Evolutionary conservation across 495 filamentous ascomycete genomes (phyloP).

Genomic region (Xylaria flabelliformis): DNA sequence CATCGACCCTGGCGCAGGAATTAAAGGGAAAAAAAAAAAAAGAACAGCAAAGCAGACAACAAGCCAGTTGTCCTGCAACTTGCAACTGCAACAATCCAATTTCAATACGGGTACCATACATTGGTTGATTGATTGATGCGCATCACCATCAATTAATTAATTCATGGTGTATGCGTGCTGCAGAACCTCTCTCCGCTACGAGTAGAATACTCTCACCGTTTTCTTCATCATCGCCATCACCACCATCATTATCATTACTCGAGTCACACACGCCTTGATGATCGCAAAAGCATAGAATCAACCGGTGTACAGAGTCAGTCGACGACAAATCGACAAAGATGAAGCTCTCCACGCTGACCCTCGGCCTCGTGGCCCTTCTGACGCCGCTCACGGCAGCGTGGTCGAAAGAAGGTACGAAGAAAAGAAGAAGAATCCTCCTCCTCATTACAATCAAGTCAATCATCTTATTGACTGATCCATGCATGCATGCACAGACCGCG

Average conservation of each 20-base stretch:
- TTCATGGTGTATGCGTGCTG: neutral
- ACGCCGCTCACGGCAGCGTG: conserved; percentile 72
- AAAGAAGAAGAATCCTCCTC: too few relatives aligned
- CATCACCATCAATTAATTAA: neutral
- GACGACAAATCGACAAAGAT: conserved; percentile 38
- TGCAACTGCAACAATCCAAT: neutral
- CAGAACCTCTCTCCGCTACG: neutral
- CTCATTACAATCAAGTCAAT: too few relatives aligned
- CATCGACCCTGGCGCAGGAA: conserved; percentile 6
- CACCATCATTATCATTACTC: neutral
- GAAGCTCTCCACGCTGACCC: conserved; percentile 57
- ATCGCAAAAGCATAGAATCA: neutral
- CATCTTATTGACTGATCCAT: too few relatives aligned
- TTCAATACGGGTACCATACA: neutral
- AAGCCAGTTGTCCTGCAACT: neutral
- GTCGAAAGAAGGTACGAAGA: conserved; percentile 83
- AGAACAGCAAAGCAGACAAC: conserved; percentile 17
- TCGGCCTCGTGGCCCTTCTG: conserved; percentile 64
- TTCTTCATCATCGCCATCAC: neutral
- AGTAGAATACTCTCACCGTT: neutral
- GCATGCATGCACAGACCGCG: conserved; percentile 69
- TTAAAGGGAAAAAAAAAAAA: neutral
- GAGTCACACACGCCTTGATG: neutral
- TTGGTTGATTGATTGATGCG: conserved; percentile 4
- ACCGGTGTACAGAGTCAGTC: neutral